phyloP scores from a whole-genome alignment of 2,329 filamentous ascomycete genomes.

The Gremmenia infestans region DNA sequence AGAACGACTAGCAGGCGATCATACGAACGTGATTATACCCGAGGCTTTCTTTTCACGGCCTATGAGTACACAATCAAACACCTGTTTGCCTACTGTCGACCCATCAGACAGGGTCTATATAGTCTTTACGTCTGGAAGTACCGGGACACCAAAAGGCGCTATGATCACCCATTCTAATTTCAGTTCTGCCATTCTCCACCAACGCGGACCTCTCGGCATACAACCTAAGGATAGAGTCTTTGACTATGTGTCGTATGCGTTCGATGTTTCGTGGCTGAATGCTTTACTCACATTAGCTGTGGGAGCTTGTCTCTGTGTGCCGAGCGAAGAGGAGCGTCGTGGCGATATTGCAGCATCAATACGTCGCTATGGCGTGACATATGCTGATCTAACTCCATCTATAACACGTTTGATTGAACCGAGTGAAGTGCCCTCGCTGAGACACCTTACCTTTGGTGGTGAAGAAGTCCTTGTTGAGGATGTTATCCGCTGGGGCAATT shows the following conservation, averaged over 20 bases:
- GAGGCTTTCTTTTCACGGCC: too few species aligned
- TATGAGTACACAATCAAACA: too few species aligned
- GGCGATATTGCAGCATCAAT: background rate
- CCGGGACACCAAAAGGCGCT: too few species aligned
- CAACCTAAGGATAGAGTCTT: background rate
- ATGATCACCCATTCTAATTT: conserved; percentile 18
- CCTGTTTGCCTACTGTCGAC: too few species aligned
- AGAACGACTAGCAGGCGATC: too few species aligned
- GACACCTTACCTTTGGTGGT: background rate
- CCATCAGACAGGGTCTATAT: too few species aligned
- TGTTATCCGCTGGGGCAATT: background rate
- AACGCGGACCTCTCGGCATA: background rate
- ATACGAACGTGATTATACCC: too few species aligned
- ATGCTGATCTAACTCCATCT: background rate
- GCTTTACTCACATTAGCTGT: background rate
- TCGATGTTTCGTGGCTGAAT: background rate
- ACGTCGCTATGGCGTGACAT: background rate
- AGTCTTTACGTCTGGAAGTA: too few species aligned
- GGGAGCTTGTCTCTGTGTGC: background rate
- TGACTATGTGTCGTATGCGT: background rate
- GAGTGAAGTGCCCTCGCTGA: background rate
- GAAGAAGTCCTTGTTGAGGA: background rate
- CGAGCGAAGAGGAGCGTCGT: background rate
- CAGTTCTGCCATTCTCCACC: background rate
- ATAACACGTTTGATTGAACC: background rate